Conservation (phyloP, 1,139 yeast genomes). For the Zygotorulaspora mrakii region DNA sequence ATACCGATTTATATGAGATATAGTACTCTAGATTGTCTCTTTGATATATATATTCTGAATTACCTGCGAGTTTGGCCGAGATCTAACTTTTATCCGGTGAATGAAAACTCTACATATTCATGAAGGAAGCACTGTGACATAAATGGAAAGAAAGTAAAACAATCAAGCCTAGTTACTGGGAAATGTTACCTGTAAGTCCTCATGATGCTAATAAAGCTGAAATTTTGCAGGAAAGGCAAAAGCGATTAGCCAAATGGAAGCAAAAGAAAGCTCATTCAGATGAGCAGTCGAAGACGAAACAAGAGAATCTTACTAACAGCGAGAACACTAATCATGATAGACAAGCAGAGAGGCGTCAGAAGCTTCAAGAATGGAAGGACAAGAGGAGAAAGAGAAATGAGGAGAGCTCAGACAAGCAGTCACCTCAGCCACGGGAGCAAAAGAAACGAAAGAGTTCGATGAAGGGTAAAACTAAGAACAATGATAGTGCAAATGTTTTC, state of each 20-base stretch:
- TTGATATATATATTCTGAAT: too few species aligned
- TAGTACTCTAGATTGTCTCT: too few species aligned
- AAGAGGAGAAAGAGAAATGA: conserved; percentile 38
- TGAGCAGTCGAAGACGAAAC: conserved; percentile 17
- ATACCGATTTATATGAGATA: too few species aligned
- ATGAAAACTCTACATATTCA: too few species aligned
- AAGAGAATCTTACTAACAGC: conserved; percentile 17
- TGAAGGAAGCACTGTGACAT: too few species aligned
- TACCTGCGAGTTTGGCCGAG: too few species aligned
- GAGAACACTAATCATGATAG: conserved; percentile 13
- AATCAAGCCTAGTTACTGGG: background rate
- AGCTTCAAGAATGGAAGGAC: conserved; percentile 44
- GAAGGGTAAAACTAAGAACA: conserved; percentile 3
- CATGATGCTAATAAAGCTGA: conserved; percentile 26
- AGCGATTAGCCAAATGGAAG: conserved; percentile 41
- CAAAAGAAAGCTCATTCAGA: conserved; percentile 35
- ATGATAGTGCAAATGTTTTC: conserved; percentile 19
- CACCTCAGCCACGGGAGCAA: conserved; percentile 7
- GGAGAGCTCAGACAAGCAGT: conserved; percentile 6
- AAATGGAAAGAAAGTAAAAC: too few species aligned
- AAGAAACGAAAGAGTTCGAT: conserved; percentile 9
- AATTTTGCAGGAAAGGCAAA: conserved; percentile 35
- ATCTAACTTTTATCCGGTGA: too few species aligned
- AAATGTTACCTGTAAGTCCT: conserved; percentile 21
- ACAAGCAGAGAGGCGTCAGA: conserved; percentile 29